Evolutionary conservation across 768 basidiomycete genomes (phyloP).

Genomic region (Tulasnella calospora): DNA sequence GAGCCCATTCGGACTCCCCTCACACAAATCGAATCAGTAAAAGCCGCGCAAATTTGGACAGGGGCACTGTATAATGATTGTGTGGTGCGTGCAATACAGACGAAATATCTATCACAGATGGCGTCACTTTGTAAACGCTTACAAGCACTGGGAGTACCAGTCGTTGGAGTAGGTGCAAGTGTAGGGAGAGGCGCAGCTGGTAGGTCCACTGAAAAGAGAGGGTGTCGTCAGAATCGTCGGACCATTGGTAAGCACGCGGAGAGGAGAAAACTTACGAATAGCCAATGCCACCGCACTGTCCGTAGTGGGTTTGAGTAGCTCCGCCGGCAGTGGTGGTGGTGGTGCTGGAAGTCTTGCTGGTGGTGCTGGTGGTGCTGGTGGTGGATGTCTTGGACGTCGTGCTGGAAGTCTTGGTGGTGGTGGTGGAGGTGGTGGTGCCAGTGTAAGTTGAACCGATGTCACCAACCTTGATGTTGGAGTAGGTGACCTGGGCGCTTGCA

Average conservation of each 20-base stretch:
- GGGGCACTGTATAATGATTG: neutral
- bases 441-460: conserved; percentile 24
- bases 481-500: conserved; percentile 22
- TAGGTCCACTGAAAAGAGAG: conserved; percentile 11
- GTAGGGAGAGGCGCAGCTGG: conserved; percentile 20
- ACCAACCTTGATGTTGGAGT: conserved; percentile 29
- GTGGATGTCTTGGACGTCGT: neutral
- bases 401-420: neutral
- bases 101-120: neutral
- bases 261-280: neutral
- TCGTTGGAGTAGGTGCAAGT: conserved; percentile 17
- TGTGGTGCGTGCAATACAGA: neutral
- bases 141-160: conserved; percentile 17
- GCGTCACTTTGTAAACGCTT: neutral
- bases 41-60: neutral
- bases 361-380: conserved; percentile 5
- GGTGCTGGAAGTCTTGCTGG: neutral
- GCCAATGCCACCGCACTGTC: conserved; percentile 22
- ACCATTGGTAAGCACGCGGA: neutral
- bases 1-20: neutral
- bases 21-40: neutral
- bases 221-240: neutral
- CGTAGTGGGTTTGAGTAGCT: conserved; percentile 24
- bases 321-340: conserved; percentile 20
- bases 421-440: conserved; percentile 9